Evolutionary conservation across 2,329 filamentous ascomycete genomes (phyloP), one percentile per base, ranked within the genome.

Genomic region (Coleophoma eucalyptorum): DNA sequence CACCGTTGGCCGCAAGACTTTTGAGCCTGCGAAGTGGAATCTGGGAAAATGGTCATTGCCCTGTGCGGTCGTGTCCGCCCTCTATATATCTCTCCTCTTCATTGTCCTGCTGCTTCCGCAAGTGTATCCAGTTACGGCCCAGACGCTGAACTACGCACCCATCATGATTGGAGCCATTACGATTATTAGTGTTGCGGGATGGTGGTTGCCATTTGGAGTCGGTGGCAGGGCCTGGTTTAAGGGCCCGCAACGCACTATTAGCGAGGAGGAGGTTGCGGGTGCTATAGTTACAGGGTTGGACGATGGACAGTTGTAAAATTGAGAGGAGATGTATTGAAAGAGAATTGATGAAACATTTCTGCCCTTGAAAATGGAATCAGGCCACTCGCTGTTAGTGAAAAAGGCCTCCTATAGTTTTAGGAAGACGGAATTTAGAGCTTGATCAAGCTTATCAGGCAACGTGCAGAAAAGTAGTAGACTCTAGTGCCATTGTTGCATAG

Each of bases 111-210:
- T 70, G 6, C 58, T 72, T 4, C 69, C 69, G 16, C 68, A 71
- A 48, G 6, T 67, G 4, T 72, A 68, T 53, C 69, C 69, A 7
- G 66, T 71, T 10, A 67, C 62, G 12, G 58, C 54, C 26, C 20
- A 67, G 58, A 70, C 67, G 1, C 53, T 72, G 19, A 72, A 72
- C 48, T 71, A 72, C 57, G 67, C 68, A 2, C 68, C 68, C 0
- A 67, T 71, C 20, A 67, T 65, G 51, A 69, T 72, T 50, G 67
- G 65, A 1, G 68, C 65, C 21, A 62, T 71, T 32, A 65, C 62
- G 21, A 49, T 69, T 33, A 58, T 71, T 54, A 65, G 61, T 46
- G 46, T 70, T 31, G 58, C 59, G 2, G 68, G 69, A 0, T 71
- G 69, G 69, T 50, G 68, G 12, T 51, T 69, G 10, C 69, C 68